Evolutionary conservation across 208 protist species (phyloP), one percentile per base, ranked within the genome.

Genomic region (Acanthamoeba castellanii): DNA sequence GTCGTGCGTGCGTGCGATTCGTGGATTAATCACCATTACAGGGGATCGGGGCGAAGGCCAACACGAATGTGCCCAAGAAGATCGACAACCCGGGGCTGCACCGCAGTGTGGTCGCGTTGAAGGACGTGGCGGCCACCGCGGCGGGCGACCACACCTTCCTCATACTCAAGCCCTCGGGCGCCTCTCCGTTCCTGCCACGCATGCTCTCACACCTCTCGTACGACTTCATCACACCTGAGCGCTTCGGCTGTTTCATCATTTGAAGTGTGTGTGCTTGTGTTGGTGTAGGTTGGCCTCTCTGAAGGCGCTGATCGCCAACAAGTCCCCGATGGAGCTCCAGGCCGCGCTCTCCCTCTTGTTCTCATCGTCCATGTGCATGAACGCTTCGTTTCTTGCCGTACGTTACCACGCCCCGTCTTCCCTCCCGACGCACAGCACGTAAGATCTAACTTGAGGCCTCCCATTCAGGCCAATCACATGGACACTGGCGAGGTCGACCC

Each of bases 361-460:
- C 37, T 91, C 84, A 0, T 91, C 84, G 9, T 50, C 84, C 34
- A 72, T 70, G 57, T 91, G 85, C 57, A 32, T 91, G 18, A 91
- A 91, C 32, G 57, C 85, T 5, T 55, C 34, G 34, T 91, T 91
- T 25, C 34, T 91, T 5, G 34, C 59, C 14, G 85, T 74, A 64
- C 30, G 20, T 64, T 1, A 18, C 34, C 0, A 55, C 52, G 0
- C 52, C 16, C 14, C 1, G 16, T 57, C 52, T 57, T 0, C 52
- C 52, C 52, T 57, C 52, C 18, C 14, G 16, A 16, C 14, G 42
- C 37, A 42, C 37, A 42, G 1, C 42, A 45, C 42, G 1, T 45
- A 45, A 9, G 42, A 45, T 45, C 42, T 45, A 45, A 57, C 2
- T 20, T 3, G 1, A 57, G 13, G 16, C 16, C 52, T 57, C 52